Conservation (phyloP, 1,139 yeast species). For the Pichia sp. region DNA sequence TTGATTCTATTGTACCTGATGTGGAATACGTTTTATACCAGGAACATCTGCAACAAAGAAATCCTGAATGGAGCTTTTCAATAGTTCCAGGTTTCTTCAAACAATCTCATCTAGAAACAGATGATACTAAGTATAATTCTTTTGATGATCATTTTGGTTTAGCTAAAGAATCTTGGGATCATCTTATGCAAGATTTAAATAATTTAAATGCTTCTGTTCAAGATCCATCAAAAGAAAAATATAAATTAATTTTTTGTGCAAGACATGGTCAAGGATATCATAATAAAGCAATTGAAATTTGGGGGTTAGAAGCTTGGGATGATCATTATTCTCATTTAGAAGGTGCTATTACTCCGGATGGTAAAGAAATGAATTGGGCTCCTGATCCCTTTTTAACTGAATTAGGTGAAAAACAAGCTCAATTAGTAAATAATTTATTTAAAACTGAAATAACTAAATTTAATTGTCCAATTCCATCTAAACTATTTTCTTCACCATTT, state of each 20-base stretch:
- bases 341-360: slow-evolving; percentile 38
- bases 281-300: slow-evolving; percentile 52
- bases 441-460: slow-evolving; percentile 22
- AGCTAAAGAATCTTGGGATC: slow-evolving; percentile 39
- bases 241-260: slow-evolving; percentile 57
- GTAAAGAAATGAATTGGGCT: slow-evolving; percentile 49
- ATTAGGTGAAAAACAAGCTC: slow-evolving; percentile 41
- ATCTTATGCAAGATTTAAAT: slow-evolving; percentile 32
- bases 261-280: slow-evolving; percentile 81
- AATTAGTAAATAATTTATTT: slow-evolving; percentile 29
- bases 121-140: slow-evolving; percentile 45
- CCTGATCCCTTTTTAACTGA: slow-evolving; percentile 64
- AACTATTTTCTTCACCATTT: slow-evolving; percentile 59
- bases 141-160: slow-evolving; percentile 44
- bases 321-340: slow-evolving; percentile 50
- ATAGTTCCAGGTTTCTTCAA: slow-evolving; percentile 45
- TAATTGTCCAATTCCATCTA: slow-evolving; percentile 51
- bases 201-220: slow-evolving; percentile 35
- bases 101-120: slow-evolving; percentile 41
- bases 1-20: slow-evolving; percentile 20
- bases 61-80: slow-evolving; percentile 38
- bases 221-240: slow-evolving; percentile 29
- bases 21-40: slow-evolving; percentile 3
- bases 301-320: slow-evolving; percentile 56
- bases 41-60: neutral